Evolutionary conservation across 768 basidiomycete genomes (phyloP).

Genomic region (Mycena filopes): DNA sequence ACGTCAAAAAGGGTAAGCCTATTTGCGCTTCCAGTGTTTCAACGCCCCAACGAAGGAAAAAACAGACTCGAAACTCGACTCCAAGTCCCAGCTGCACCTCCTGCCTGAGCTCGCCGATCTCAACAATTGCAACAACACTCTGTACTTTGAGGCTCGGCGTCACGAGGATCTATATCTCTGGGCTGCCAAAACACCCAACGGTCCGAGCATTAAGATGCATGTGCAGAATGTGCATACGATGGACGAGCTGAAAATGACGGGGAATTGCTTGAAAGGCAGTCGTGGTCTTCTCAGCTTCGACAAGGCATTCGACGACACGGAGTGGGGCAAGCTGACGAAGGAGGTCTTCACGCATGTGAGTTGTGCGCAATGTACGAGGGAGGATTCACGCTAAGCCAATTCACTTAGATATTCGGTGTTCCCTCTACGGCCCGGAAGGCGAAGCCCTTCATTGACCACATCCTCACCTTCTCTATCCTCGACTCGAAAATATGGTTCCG

Average conservation of each 20-base stretch:
- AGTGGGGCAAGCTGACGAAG: constrained; percentile 88
- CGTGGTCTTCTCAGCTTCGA: constrained; percentile 94
- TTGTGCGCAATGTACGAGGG: constrained; percentile 28
- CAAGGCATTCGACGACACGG: constrained; percentile 86
- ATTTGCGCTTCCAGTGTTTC: background rate
- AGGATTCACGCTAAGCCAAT: background rate
- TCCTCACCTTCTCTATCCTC: constrained; percentile 94
- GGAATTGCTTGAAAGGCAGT: constrained; percentile 97
- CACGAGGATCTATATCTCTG: constrained; percentile 97
- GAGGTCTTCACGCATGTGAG: constrained; percentile 94
- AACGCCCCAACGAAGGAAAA: constrained; percentile 13
- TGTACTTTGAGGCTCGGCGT: constrained; percentile 96
- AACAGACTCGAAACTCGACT: constrained; percentile 95
- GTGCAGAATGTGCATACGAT: constrained; percentile 99
- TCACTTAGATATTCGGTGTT: constrained; percentile 88
- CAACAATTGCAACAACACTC: constrained; percentile 95
- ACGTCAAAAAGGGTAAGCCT: constrained; percentile 91
- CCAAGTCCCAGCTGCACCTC: constrained; percentile 92
- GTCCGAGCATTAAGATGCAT: constrained; percentile 96
- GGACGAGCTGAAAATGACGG: constrained; percentile 99
- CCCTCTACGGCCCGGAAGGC: constrained; percentile 90
- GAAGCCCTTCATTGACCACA: constrained; percentile 98
- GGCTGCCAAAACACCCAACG: constrained; percentile 97
- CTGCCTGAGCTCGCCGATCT: constrained; percentile 97
- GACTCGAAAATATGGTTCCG: constrained; percentile 99